Evolutionary conservation across 2,329 filamentous ascomycete genomes (phyloP).

Genomic region (Phialophora expanda): DNA sequence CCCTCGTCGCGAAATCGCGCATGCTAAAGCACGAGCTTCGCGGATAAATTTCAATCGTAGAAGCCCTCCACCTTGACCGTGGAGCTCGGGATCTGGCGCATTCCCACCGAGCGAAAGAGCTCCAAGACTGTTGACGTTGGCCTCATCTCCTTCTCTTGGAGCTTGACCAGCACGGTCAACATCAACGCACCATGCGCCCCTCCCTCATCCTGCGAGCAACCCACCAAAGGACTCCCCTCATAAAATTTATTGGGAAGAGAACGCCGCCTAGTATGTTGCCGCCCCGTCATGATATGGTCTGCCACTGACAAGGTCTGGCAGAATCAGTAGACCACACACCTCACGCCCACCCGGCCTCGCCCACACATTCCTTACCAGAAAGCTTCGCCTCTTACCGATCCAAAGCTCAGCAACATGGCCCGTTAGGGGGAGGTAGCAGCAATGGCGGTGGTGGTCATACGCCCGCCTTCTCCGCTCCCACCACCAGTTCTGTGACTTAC

Average conservation of each 20-base stretch:
- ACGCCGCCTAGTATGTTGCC: constrained; percentile 49
- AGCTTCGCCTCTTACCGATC: constrained; percentile 62
- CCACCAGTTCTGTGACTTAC: constrained; percentile 40
- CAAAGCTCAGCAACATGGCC: constrained; percentile 69
- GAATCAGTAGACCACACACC: constrained; percentile 60
- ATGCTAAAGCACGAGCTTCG: not conserved
- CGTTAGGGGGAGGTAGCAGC: constrained; percentile 50
- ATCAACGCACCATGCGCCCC: constrained; percentile 45
- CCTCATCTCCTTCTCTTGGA: constrained; percentile 10
- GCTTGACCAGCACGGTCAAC: constrained; percentile 9
- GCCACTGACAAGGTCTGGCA: constrained; percentile 33
- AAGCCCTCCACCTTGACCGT: not conserved
- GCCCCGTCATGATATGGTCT: constrained; percentile 2
- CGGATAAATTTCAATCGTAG: not conserved
- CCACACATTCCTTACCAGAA: constrained; percentile 65
- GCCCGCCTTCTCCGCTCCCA: constrained; percentile 33
- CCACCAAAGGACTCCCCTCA: constrained; percentile 53
- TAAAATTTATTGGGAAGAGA: constrained; percentile 57
- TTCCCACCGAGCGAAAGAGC: not conserved
- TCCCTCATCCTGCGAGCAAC: constrained; percentile 48
- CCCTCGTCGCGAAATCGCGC: not conserved
- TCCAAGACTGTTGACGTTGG: constrained; percentile 3
- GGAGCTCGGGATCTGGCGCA: not conserved
- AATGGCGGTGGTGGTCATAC: constrained; percentile 40
- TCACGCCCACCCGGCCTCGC: constrained; percentile 65